A percentile compares a stretch with the other conserved stretches of the same genome.
phyloP scores from a whole-genome alignment of 2,329 filamentous ascomycete species.

The Colletotrichum karsti region DNA sequence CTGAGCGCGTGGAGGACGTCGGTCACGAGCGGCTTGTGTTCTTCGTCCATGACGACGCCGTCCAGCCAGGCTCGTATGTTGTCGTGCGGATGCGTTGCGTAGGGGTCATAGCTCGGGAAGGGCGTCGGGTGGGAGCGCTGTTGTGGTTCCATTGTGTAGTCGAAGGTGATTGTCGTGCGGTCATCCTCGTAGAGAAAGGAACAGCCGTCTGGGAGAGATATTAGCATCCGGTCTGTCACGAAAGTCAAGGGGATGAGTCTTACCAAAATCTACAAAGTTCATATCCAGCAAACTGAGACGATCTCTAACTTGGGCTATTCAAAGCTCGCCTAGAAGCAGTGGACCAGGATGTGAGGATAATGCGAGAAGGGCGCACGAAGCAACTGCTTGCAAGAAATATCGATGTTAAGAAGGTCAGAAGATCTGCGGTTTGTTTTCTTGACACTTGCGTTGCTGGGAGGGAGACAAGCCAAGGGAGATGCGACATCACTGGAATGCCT shows the following conservation, averaged over 20 bases:
- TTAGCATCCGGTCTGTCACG: not conserved
- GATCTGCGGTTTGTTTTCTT: not conserved
- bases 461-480: not conserved
- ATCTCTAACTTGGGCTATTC: not conserved
- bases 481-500: slow-evolving; percentile 19
- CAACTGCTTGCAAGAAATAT: too few relatives aligned
- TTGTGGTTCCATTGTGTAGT: not conserved
- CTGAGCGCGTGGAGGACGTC: slow-evolving; percentile 7
- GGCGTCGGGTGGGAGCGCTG: not conserved
- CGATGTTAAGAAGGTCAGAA: too few relatives aligned
- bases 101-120: not conserved
- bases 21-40: not conserved
- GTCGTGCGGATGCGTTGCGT: not conserved
- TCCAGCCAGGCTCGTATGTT: slow-evolving; percentile 20
- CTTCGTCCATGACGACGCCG: slow-evolving; percentile 12
- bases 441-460: slow-evolving; percentile 11
- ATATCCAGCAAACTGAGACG: not conserved
- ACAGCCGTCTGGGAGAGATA: not conserved
- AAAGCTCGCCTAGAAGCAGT: not conserved
- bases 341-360: not conserved
- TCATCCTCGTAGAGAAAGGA: slow-evolving; percentile 8
- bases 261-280: slow-evolving; percentile 14
- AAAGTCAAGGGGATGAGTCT: not conserved
- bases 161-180: not conserved
- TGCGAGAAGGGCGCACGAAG: not conserved